Percentiles rank a stretch among this genome's conserved stretches.
phyloP scores from a whole-genome alignment of 139 green algal genomes.

The Chlorella sp. region DNA sequence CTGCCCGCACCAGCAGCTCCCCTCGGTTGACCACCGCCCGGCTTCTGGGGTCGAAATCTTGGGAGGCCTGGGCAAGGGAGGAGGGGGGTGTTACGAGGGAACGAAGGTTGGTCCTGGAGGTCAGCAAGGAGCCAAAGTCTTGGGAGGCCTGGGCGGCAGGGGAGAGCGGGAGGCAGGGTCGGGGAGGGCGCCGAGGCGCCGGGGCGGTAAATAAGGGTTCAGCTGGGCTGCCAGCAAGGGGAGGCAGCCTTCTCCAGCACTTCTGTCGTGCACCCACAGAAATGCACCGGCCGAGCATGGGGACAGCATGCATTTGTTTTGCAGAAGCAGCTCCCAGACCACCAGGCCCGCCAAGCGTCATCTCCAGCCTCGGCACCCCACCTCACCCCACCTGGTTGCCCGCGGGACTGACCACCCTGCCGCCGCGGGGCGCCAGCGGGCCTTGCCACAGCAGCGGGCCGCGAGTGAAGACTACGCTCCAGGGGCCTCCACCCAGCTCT shows the following conservation, averaged over 20 bases:
- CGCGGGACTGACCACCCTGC: not conserved
- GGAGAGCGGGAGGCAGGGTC: too few relatives aligned
- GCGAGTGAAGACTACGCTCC: slow-evolving; percentile 8
- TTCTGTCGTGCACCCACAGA: too few relatives aligned
- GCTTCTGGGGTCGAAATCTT: slow-evolving; percentile 12
- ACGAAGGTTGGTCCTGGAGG: too few relatives aligned
- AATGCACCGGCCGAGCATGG: too few relatives aligned
- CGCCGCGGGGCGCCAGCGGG: not conserved
- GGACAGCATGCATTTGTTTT: too few relatives aligned
- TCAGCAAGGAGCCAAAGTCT: not conserved
- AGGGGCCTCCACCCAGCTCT: slow-evolving; percentile 10
- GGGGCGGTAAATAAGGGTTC: too few relatives aligned
- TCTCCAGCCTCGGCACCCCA: too few relatives aligned
- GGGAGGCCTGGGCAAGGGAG: slow-evolving; percentile 2
- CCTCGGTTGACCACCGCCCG: not conserved
- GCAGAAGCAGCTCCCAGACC: too few relatives aligned
- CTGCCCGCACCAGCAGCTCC: not conserved
- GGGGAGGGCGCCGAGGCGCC: too few relatives aligned
- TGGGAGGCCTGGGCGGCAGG: not conserved
- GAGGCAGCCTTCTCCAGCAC: too few relatives aligned
- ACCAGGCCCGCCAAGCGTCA: too few relatives aligned
- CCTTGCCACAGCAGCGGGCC: slow-evolving; percentile 19
- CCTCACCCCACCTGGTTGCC: not conserved
- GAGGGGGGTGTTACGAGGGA: not conserved
- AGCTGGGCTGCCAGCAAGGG: too few relatives aligned